Evolutionary conservation across 495 filamentous ascomycete genomes (phyloP).

Genomic region (Cercophora newfieldiana): DNA sequence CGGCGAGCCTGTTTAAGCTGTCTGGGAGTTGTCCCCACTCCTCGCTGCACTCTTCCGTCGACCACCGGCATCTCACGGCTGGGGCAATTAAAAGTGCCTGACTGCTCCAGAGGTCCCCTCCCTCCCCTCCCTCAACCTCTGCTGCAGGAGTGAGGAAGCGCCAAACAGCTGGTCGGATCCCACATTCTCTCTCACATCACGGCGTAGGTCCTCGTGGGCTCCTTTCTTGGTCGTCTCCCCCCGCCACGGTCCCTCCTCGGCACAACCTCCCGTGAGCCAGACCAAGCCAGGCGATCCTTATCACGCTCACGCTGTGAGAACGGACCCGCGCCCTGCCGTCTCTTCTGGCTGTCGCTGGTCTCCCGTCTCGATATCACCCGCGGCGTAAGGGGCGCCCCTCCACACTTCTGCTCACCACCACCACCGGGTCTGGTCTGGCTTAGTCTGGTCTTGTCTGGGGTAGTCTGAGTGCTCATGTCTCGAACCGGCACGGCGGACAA

Average conservation of each 20-base stretch:
- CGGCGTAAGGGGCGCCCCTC: constrained; percentile 35
- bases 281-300: constrained; percentile 24
- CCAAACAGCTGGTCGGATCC: constrained; percentile 7
- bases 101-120: background rate
- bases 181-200: constrained; percentile 1
- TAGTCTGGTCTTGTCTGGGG: no score
- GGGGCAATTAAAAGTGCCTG: constrained; percentile 17
- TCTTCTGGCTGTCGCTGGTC: background rate
- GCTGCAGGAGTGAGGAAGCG: background rate
- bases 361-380: constrained; percentile 16
- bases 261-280: constrained; percentile 4
- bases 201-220: background rate
- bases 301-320: constrained; percentile 14
- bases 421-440: constrained; percentile 1
- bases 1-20: background rate
- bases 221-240: constrained; percentile 7
- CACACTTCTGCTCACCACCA: constrained; percentile 12
- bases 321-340: background rate
- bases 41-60: constrained; percentile 22
- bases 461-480: constrained; percentile 24
- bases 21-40: constrained; percentile 18
- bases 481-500: constrained; percentile 28
- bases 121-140: constrained; percentile 3
- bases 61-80: constrained; percentile 12
- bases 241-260: constrained; percentile 3